Base-by-base conservation (phyloP, 306 rosid genomes). In the Pyrus communis region DNA sequence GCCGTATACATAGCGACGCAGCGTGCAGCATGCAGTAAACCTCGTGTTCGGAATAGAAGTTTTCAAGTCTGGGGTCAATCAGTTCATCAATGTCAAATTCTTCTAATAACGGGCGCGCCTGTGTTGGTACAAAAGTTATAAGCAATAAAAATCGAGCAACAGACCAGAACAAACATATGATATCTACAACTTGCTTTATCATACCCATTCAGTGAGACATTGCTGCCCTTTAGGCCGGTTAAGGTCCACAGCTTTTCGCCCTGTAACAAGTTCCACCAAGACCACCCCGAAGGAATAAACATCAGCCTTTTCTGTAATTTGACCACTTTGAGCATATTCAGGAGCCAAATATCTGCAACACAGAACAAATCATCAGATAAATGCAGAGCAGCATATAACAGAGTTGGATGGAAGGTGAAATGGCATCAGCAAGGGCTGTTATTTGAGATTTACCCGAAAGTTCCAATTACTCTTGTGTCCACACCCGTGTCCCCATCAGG, bases 201-300 rank as follows among this genome's bases (percentile, higher is more conserved):
- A 59, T 82, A 96, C 99, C 99, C 99, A 96, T 75, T 96, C 99
- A 66, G 99, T 80, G 75, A 96, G 99, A 83, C 98, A 96, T 61
- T 96, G 99, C 79, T 96, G 99, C 61, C 99, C 99, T 85, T 89
- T 96, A 0, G 99, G 98, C 66, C 97, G 70, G 74, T 81, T 87
- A 43, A 96, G 97, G 84, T 96, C 99, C 65, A 96, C 99, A 42
- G 99, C 99, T 88, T 96, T 96, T 80, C 99, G 77, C 40, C 99
- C 98, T 0, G 98, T 96, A 30, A 96, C 90, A 51, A 95, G 98
- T 86, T 96, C 99, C 80, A 89, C 99, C 71, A 96, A 46, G 69
- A 96, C 99, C 71, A 96, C 99, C 64, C 99, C 99, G 59, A 96
- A 92, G 68, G 99, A 96, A 78, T 96, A 96, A 67, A 92, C 97